Evolutionary conservation across 345 rosid genomes (phyloP), one percentile per base, ranked within the genome.

Genomic region (Boechera stricta): DNA sequence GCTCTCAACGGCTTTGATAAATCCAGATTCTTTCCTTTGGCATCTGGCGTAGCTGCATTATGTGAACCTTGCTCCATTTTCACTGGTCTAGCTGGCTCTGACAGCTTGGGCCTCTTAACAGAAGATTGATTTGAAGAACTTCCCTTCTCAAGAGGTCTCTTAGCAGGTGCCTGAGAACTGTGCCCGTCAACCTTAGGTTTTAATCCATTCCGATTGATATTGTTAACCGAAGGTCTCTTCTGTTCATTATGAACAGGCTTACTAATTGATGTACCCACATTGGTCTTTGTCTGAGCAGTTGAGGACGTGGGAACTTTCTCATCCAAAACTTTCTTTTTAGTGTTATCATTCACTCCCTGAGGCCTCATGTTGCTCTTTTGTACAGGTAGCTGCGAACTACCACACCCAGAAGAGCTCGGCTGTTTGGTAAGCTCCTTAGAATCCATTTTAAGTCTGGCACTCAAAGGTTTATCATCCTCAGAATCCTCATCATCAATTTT

Each of bases 381-480:
- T 18, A 33, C 64, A 2, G 71, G 59, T 48, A n/a, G 9, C 71
- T 70, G 76, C 29, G 52, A 24, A 49, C 29, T 54, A 29, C 76
- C 66, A 45, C 71, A 66, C 65, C 26, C 44, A 16, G 59, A 70
- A 63, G 76, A 64, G 59, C 60, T 63, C 5, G 65, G 59, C 59
- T 77, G 80, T 55, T 70, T 75, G 55, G 47, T 8, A 48, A 45
- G 38, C 56, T 73, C 64, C 10, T 74, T 75, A n/a, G 67, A 58
- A 58, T 53, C 75, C 56, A 12, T 82, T 69, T 76, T 77, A 63
- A 77, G 41, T 80, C 94, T 91, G 67, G 73, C 60, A 85, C 86
- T 90, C 81, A 96, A 80, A 28, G 97, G 97, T 53, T 82, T 80
- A 67, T 86, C 84, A 83, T 93, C 99, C 62, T 93, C 97, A 45